Conservation (phyloP, 2,329 filamentous ascomycete species). For the Colletotrichum acutatum region DNA sequence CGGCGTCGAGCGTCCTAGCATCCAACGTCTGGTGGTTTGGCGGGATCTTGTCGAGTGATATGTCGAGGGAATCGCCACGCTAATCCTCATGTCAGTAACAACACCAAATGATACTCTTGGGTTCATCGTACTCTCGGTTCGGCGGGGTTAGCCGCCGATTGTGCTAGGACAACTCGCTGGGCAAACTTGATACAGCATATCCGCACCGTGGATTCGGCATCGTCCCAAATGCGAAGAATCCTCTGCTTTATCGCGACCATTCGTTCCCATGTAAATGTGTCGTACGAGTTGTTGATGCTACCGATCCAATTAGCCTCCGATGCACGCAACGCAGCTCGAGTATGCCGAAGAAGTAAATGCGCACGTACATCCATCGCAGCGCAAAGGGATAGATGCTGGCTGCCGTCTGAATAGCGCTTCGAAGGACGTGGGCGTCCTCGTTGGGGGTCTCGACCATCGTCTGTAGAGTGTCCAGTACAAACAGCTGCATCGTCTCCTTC, state of each 20-base stretch:
- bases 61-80: conserved; percentile 70
- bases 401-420: conserved; percentile 86
- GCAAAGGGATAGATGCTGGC: conserved; percentile 94
- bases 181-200: conserved; percentile 98
- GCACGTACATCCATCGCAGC: conserved; percentile 92
- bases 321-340: background rate
- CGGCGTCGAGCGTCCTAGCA: conserved; percentile 86
- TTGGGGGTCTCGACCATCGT: conserved; percentile 76
- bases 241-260: conserved; percentile 90
- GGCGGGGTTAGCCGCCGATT: conserved; percentile 83
- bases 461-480: conserved; percentile 81
- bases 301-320: conserved; percentile 43
- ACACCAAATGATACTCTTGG: conserved; percentile 22
- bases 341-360: background rate
- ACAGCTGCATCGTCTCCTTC: conserved; percentile 83
- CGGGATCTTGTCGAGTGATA: conserved; percentile 87
- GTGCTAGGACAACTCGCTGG: conserved; percentile 90
- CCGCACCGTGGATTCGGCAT: conserved; percentile 77
- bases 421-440: conserved; percentile 83
- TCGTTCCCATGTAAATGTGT: conserved; percentile 84
- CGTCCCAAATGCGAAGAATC: conserved; percentile 90
- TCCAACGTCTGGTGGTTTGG: conserved; percentile 84
- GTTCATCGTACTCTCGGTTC: conserved; percentile 79
- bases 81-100: conserved; percentile 43
- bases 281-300: conserved; percentile 89